These are phyloP conservation scores for Penicillium polonicum DNA, from an alignment of 2,329 filamentous ascomycete genomes.

Conservation along the genomic window DNA sequence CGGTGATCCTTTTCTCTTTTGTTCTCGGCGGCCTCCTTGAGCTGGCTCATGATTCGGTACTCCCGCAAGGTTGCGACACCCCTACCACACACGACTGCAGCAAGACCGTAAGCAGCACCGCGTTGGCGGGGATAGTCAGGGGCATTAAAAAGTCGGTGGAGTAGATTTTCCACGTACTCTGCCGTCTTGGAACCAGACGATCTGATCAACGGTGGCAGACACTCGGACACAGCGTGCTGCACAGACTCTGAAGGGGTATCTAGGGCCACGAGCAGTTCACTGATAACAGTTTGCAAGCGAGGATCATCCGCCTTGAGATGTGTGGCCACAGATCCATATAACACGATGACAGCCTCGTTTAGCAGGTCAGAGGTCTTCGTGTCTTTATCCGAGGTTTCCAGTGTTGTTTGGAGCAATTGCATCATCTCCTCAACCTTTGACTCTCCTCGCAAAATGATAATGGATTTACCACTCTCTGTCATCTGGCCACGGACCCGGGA, in stretches of 20 bases:
- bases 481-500: conserved; percentile 78
- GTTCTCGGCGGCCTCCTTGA: conserved; percentile 84
- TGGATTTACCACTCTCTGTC: conserved; percentile 80
- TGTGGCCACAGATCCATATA: conserved; percentile 89
- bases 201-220: conserved; percentile 83
- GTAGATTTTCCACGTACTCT: conserved; percentile 75
- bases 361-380: conserved; percentile 82
- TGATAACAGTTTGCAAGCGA: conserved; percentile 83
- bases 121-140: conserved; percentile 92
- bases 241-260: conserved; percentile 95
- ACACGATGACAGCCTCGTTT: conserved; percentile 95
- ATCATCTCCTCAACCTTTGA: conserved; percentile 83
- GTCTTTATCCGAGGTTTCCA: conserved; percentile 81
- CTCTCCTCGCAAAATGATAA: conserved; percentile 80
- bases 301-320: conserved; percentile 82
- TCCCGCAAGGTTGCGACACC: conserved; percentile 80
- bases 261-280: conserved; percentile 79
- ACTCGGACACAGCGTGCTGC: conserved; percentile 93
- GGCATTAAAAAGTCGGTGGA: conserved; percentile 77
- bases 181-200: conserved; percentile 74
- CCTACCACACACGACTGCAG: conserved; percentile 83
- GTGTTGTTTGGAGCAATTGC: conserved; percentile 81
- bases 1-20: conserved; percentile 89
- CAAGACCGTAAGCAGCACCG: conserved; percentile 91
- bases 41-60: conserved; percentile 77